Evolutionary conservation across 2,329 filamentous ascomycete species (phyloP), one percentile per base, ranked within the genome.

Genomic region (Thermothelomyces thermophilus): DNA sequence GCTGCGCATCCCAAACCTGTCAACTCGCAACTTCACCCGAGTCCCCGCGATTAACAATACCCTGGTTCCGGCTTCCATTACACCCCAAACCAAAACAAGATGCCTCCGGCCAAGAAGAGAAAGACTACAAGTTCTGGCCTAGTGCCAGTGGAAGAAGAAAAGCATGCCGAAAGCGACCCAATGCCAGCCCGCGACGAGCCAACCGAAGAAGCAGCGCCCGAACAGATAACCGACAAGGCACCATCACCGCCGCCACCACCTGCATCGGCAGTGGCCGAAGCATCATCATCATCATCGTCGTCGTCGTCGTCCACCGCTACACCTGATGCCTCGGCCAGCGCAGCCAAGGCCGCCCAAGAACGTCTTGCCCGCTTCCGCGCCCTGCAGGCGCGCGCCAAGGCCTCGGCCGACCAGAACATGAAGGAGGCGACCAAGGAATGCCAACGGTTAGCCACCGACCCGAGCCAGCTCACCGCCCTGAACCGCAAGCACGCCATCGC

Each of bases 401-500:
- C 76, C 51, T 86, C 83, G 0, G 78, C 83, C 1, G 75, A 82
- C 63, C 80, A 77, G 55, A 97, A 95, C 63, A 72, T 94, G 56
- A 86, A 89, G 65, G 90, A 90, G 66, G 89, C 88, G 7, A 86
- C 86, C 26, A 82, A 83, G 42, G 90, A 95, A 70, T 86, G 87
- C 14, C 85, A 90, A 63, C 83, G 89, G 36, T 74, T 90, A 44
- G 79, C 85, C 3, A 83, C 83, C 22, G 89, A 95, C 64, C 87
- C 89, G 5, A 79, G 78, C 3, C 79, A 91, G 54, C 79, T 96
- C 42, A 82, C 82, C 1, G 79, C 87, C 1, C 73, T 97, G n/a
- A 83, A 86, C 56, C 86, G 90, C 55, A 89, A 90, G 63, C 87
- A 89, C 62, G 90, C 88, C 48, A 83, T 93, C 58, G 91, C 93